Conservation (phyloP, 768 basidiomycete genomes). For the Tulasnella calospora region DNA sequence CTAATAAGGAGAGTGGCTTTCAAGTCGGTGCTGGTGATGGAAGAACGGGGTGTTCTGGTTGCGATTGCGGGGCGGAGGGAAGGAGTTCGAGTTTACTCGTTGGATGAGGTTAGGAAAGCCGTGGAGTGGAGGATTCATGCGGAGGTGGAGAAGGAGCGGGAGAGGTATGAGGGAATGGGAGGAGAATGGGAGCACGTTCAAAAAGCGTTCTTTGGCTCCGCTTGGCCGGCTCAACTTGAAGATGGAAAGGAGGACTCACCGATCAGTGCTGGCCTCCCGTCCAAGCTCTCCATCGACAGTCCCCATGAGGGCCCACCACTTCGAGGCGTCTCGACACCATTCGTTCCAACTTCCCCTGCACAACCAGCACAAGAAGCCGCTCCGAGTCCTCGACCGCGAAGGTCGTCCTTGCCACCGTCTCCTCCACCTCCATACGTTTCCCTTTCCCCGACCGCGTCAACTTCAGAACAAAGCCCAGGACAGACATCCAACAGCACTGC, state of each 20-base stretch:
- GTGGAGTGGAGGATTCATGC: slow-evolving; percentile 85
- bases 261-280: too few relatives aligned
- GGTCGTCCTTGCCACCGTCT: not conserved
- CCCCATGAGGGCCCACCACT: too few relatives aligned
- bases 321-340: too few relatives aligned
- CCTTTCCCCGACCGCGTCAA: slow-evolving; percentile 11
- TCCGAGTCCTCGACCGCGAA: not conserved
- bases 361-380: not conserved
- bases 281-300: too few relatives aligned
- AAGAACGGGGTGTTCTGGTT: slow-evolving; percentile 52
- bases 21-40: too few relatives aligned
- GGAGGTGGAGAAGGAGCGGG: slow-evolving; percentile 68
- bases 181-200: too few relatives aligned
- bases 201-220: too few relatives aligned
- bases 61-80: slow-evolving; percentile 83
- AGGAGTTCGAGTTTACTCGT: slow-evolving; percentile 81
- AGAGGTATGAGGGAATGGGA: slow-evolving; percentile 32
- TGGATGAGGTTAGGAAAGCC: slow-evolving; percentile 79
- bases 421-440: slow-evolving; percentile 22
- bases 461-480: not conserved
- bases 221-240: too few relatives aligned
- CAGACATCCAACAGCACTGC: not conserved
- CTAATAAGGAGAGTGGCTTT: slow-evolving; percentile 35
- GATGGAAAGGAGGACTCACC: too few relatives aligned
- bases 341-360: too few relatives aligned